Evolutionary conservation across 257 asterid species (phyloP).

Genomic region (Echites panduratus): DNA sequence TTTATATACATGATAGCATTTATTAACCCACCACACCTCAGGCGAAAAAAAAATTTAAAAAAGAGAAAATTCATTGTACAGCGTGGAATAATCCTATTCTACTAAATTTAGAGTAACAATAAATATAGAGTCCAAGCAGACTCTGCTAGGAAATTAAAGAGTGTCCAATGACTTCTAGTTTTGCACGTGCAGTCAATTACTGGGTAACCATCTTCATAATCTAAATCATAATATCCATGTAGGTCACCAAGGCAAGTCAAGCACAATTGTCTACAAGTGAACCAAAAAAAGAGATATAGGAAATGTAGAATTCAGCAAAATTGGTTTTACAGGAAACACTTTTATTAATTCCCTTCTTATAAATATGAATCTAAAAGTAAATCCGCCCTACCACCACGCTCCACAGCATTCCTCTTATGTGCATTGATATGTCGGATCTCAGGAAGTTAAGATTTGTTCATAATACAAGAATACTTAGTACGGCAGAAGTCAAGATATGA

Average conservation of each 20-base stretch:
- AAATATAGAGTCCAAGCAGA: not conserved
- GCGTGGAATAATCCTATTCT: not conserved
- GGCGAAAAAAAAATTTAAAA: not conserved
- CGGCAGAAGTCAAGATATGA: not conserved
- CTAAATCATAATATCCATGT: not conserved
- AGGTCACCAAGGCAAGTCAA: not conserved
- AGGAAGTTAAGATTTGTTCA: not conserved
- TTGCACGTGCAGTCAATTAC: not conserved
- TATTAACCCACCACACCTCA: not conserved
- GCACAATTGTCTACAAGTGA: not conserved
- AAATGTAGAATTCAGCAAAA: not conserved
- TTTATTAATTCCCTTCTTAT: not conserved
- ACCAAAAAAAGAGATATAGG: not conserved
- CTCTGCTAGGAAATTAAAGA: not conserved
- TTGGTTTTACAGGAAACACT: not conserved
- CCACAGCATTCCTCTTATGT: not conserved
- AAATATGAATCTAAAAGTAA: not conserved
- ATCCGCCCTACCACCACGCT: not conserved
- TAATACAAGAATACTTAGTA: not conserved
- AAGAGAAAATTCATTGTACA: not conserved
- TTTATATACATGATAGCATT: constrained; percentile 6
- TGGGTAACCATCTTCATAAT: not conserved
- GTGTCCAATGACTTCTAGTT: not conserved
- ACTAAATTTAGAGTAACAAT: not conserved
- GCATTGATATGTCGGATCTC: not conserved